Conservation (phyloP, 257 asterid genomes). For the Gentiana straminea region DNA sequence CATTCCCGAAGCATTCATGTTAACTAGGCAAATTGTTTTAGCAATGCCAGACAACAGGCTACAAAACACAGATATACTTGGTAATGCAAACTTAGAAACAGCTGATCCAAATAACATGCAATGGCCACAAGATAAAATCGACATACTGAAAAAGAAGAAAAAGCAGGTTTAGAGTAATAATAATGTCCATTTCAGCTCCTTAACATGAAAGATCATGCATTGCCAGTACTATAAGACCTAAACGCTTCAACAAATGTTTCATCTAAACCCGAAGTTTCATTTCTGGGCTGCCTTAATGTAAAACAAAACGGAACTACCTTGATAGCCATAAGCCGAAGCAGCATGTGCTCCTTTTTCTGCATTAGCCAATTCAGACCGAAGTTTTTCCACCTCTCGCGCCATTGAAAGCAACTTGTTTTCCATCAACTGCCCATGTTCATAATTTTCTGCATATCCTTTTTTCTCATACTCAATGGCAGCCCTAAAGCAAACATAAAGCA, state of each 20-base stretch:
- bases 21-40: not conserved
- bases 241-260: no score
- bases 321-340: constrained; percentile 44
- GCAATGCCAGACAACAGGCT: not conserved
- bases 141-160: no score
- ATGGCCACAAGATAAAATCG: no score
- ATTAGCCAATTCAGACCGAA: constrained; percentile 87
- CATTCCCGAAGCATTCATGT: not conserved
- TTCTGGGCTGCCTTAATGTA: no score
- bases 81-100: no score
- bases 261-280: no score
- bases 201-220: no score
- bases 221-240: no score
- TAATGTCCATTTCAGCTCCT: no score
- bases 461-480: constrained; percentile 89
- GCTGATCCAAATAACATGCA: no score
- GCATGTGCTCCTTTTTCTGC: constrained; percentile 63
- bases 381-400: constrained; percentile 90
- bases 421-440: constrained; percentile 86
- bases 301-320: constrained; percentile 28
- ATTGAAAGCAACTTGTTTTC: constrained; percentile 70
- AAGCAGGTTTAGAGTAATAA: no score
- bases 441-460: constrained; percentile 82
- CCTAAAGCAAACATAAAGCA: constrained; percentile 27
- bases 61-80: not conserved